Evolutionary conservation across 805 yeast species (phyloP), one percentile per base, ranked within the genome.

Genomic region (Millerozyma miso): DNA sequence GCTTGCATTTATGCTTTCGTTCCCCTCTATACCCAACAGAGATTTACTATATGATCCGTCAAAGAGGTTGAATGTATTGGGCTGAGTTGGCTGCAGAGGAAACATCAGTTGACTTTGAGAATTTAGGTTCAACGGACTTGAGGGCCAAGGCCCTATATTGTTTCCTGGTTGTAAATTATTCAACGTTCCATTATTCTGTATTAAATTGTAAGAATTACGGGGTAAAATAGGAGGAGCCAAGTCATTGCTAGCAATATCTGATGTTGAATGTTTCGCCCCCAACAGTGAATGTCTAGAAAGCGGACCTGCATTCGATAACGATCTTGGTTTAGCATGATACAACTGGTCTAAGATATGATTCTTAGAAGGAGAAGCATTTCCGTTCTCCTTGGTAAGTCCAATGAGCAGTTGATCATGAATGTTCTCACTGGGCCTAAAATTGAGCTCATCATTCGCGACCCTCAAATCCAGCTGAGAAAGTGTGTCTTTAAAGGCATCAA

Each of bases 281-380:
- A 23, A 7, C 29, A 23, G 29, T 23, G 29, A 23, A 6, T 23
- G 29, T 23, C 29, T 23, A 10, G 29, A 7, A 23, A 6, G 6
- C 10, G 6, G 29, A 23, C 29, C 29, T 6, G 10, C 29, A 23
- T 23, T 23, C 10, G 46, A 37, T 17, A 37, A 19, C 5, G 39
- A 34, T 15, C 54, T 50, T 12, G 67, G 67, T 34, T 57, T 63
- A 12, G 66, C 65, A 16, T 55, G 68, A 47, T 62, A 66, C 32
- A 62, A 59, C 50, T 59, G 72, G 36, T 60, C 67, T 43, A 65
- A 50, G 19, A 63, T 43, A 37, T 57, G 66, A 38, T 60, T 59
- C 26, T 33, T 41, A n/a, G 44, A 19, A 17, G 44, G 44, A 10
- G 44, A 41, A 4, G 17, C 31, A 7, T 20, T 29, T 23, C 17